These are phyloP conservation scores for Penicillium concentricum DNA, from an alignment of 2,329 filamentous ascomycete species.

Conservation along the genomic window DNA sequence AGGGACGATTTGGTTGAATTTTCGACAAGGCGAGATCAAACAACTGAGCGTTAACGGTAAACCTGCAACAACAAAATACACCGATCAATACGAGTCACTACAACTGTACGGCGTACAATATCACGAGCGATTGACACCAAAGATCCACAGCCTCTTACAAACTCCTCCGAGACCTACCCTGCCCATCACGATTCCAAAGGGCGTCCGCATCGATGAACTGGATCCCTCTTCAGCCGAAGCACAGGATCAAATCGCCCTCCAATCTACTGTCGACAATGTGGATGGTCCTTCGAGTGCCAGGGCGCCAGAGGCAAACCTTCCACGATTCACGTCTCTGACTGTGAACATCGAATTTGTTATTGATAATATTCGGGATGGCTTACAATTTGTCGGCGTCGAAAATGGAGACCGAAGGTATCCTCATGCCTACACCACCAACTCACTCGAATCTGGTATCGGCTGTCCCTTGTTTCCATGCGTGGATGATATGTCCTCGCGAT, in stretches of 20 bases:
- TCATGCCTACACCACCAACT: slow-evolving; percentile 86
- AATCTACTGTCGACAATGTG: slow-evolving; percentile 39
- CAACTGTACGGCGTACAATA: slow-evolving; percentile 63
- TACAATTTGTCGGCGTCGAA: slow-evolving; percentile 88
- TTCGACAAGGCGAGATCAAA: slow-evolving; percentile 60
- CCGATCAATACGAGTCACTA: slow-evolving; percentile 47
- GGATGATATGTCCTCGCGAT: slow-evolving; percentile 77
- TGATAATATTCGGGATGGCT: slow-evolving; percentile 73
- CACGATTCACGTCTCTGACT: slow-evolving; percentile 59
- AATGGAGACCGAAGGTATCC: slow-evolving; percentile 79
- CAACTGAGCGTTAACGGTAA: slow-evolving; percentile 50
- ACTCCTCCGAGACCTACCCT: slow-evolving; percentile 57
- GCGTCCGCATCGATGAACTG: slow-evolving; percentile 61
- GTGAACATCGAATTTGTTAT: slow-evolving; percentile 75
- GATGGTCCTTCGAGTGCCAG: slow-evolving; percentile 37
- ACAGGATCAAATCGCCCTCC: slow-evolving; percentile 45
- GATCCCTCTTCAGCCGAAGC: slow-evolving; percentile 54
- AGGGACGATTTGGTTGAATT: slow-evolving; percentile 58
- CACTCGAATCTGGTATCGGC: slow-evolving; percentile 72
- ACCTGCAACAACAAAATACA: slow-evolving; percentile 39
- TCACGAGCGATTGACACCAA: slow-evolving; percentile 72
- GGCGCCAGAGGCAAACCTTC: slow-evolving; percentile 39
- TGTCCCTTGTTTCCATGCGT: slow-evolving; percentile 91
- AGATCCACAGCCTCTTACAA: slow-evolving; percentile 59
- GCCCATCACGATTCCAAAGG: slow-evolving; percentile 58